Conservation (phyloP, 306 rosid species). For the Quercus cerris region DNA sequence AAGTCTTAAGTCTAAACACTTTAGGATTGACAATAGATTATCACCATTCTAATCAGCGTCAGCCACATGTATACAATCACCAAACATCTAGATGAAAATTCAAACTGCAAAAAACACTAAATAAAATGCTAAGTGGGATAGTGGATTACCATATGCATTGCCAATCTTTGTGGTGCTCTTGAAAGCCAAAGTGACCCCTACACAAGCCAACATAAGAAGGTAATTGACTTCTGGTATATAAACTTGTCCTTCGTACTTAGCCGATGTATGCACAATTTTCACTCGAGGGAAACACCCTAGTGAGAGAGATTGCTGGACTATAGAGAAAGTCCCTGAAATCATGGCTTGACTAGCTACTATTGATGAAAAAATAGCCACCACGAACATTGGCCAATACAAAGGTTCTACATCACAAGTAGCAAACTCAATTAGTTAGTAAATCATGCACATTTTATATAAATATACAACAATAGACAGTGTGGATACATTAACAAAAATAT, state of each 20-base stretch:
- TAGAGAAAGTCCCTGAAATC: constrained; percentile 80
- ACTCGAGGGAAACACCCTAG: constrained; percentile 84
- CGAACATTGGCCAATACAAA: constrained; percentile 75
- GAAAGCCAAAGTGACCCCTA: constrained; percentile 58
- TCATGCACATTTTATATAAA: neutral
- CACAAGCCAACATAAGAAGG: constrained; percentile 75
- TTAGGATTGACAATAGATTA: too few species aligned
- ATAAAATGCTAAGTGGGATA: neutral
- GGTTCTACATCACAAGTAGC: constrained; percentile 30
- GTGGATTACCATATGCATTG: constrained; percentile 67
- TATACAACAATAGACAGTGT: too few species aligned
- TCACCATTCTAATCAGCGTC: too few species aligned
- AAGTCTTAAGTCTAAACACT: too few species aligned
- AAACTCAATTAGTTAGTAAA: neutral
- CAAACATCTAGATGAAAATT: too few species aligned
- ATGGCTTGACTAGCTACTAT: constrained; percentile 84
- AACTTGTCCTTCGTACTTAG: constrained; percentile 72
- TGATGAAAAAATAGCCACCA: constrained; percentile 54
- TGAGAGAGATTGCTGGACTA: constrained; percentile 70
- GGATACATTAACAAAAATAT: neutral
- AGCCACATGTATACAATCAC: too few species aligned
- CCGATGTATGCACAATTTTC: constrained; percentile 67
- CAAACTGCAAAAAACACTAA: too few species aligned
- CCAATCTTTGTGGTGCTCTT: constrained; percentile 54
- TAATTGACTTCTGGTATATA: constrained; percentile 67